Evolutionary conservation across 352 stramenopile species (phyloP), one percentile per base, ranked within the genome.

Genomic region (Pythium sukuiense): DNA sequence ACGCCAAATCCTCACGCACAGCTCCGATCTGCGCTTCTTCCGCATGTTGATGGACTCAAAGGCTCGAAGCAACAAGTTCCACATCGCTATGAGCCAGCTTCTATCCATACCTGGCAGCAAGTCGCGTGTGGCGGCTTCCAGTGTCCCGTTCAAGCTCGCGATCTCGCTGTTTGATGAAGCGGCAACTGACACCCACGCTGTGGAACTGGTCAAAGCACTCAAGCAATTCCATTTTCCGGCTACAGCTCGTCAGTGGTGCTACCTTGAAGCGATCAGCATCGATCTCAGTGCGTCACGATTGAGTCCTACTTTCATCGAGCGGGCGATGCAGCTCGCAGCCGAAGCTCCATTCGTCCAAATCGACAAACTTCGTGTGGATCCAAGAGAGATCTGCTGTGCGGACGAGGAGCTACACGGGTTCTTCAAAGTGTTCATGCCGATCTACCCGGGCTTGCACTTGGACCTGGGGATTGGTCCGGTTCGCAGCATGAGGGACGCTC

Each of bases 121-220:
- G 2, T 49, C 61, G 14, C n/a, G 13, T n/a, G 32, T 11, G 50
- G 12, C 6, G 16, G 6, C 59, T 24, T 1, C 41, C 8, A 11
- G 24, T 9, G 35, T 68, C 16, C 43, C 62, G 18, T 54, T 62
- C 45, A 61, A 61, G 35, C 50, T 68, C 26, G 35, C 32, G 20
- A 26, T 68, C 14, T 68, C 62, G 24, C 26, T 59, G 26, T 62
- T 46, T 55, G 55, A 61, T 30, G 62, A 63, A 57, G 43, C 14
- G 8, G 41, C 14, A 18, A 24, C 14, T 8, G n/a, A 7, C 4
- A 46, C 32, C 20, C 41, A 35, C 26, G 56, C 32, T 53, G 29
- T 48, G 20, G 53, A 63, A 1, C 54, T 68, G 24, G 62, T 59
- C 18, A n/a, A 24, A 1, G 55, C 54, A 11, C 48, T 68, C 4